Percentiles rank a stretch among this genome's conserved stretches.
These are phyloP conservation scores for Neofusicoccum umdonicola DNA, from an alignment of 2,329 filamentous ascomycete genomes.

Conservation along the genomic window DNA sequence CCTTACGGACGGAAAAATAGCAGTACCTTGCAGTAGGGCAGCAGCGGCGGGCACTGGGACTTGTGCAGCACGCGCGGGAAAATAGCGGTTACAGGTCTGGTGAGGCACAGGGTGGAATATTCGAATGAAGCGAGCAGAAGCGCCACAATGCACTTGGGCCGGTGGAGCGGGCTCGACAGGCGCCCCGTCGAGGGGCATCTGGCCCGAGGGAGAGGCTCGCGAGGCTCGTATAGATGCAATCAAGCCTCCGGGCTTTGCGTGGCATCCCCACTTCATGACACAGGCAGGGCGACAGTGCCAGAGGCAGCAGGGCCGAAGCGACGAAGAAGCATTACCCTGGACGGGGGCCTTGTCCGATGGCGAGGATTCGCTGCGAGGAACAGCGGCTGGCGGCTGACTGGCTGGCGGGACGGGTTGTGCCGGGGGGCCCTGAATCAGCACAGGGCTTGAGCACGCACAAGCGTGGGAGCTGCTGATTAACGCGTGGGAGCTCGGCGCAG, in stretches of 20 bases:
- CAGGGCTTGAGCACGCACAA: neutral
- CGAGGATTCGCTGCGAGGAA: neutral
- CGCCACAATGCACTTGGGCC: neutral
- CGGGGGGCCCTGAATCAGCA: neutral
- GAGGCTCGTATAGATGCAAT: neutral
- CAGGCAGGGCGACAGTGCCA: neutral
- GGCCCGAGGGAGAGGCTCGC: no score
- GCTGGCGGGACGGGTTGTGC: neutral
- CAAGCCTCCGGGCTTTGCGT: neutral
- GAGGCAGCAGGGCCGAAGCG: neutral
- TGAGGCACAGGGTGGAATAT: neutral
- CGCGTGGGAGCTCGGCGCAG: neutral
- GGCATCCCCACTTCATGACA: constrained; percentile 3
- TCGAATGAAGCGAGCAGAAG: neutral
- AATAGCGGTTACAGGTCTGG: neutral
- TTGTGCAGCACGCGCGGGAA: neutral
- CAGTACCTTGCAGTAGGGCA: neutral
- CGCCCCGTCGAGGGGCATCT: neutral
- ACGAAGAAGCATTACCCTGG: neutral
- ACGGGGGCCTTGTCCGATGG: neutral
- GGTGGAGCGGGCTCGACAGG: neutral
- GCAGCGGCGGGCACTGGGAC: neutral
- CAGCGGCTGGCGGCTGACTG: neutral
- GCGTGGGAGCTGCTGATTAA: neutral
- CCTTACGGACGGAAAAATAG: neutral